phyloP scores from a whole-genome alignment of 1,284 basidiomycete genomes.

The Fomes fomentarius region DNA sequence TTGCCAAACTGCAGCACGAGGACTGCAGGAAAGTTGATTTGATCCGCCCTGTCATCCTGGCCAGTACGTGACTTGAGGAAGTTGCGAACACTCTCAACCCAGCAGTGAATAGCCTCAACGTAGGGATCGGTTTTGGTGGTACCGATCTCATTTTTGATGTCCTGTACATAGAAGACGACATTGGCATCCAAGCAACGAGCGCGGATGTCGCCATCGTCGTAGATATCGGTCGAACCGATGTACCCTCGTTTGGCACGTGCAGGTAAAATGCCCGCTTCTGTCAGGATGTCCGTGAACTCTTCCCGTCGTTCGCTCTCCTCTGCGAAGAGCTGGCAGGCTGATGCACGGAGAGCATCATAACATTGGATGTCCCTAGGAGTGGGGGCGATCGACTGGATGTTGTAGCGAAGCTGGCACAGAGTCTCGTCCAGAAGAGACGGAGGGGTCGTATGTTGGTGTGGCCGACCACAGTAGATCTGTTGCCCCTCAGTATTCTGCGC shows the following conservation, averaged over 20 bases:
- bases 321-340: not conserved
- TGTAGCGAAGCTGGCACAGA: slow-evolving; percentile 4
- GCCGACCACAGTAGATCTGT: slow-evolving; percentile 6
- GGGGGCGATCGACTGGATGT: slow-evolving; percentile 7
- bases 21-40: slow-evolving; percentile 7
- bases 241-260: too few relatives aligned
- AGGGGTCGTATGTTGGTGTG: not conserved
- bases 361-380: slow-evolving; percentile 7
- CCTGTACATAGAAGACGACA: not conserved
- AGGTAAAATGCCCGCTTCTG: too few relatives aligned
- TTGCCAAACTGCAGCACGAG: slow-evolving; percentile 10
- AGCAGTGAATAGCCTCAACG: slow-evolving; percentile 5
- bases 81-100: not conserved
- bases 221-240: not conserved
- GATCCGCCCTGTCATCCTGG: not conserved
- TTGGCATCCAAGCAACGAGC: not conserved
- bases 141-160: not conserved
- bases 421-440: slow-evolving; percentile 7
- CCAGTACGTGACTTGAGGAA: not conserved
- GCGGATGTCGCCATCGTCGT: not conserved
- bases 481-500: not conserved
- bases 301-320: slow-evolving; percentile 1
- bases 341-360: not conserved
- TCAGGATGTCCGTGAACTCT: not conserved
- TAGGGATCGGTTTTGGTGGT: not conserved